phyloP scores from a whole-genome alignment of 345 rosid genomes.

The Dipteronia dyeriana region DNA sequence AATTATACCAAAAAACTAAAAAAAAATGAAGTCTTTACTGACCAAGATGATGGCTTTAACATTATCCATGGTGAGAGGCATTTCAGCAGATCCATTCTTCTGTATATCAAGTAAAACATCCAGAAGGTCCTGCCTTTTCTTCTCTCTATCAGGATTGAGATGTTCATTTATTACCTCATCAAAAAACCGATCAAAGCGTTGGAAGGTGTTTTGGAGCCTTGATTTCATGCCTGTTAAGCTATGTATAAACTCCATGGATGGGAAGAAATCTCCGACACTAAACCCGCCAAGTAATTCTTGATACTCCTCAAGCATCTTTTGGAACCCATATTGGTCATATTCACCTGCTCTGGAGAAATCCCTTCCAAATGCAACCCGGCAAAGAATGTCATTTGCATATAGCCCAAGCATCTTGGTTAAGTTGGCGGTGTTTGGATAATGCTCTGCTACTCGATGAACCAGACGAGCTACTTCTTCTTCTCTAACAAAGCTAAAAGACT shows the following conservation, averaged over 20 bases:
- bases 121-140: slow-evolving; percentile 31
- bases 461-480: slow-evolving; percentile 45
- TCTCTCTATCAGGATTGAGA: slow-evolving; percentile 15
- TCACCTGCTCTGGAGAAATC: slow-evolving; percentile 35
- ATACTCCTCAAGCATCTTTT: slow-evolving; percentile 49
- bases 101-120: slow-evolving; percentile 38
- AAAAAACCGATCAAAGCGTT: slow-evolving; percentile 35
- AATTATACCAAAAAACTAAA: background rate
- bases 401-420: slow-evolving; percentile 31
- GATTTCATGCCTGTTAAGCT: slow-evolving; percentile 38
- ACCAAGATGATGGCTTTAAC: slow-evolving; percentile 54
- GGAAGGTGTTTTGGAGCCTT: slow-evolving; percentile 29
- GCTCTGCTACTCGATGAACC: slow-evolving; percentile 31
- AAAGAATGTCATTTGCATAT: slow-evolving; percentile 38
- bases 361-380: slow-evolving; percentile 40
- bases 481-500: slow-evolving; percentile 32
- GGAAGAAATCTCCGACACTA: slow-evolving; percentile 44
- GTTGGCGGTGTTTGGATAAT: slow-evolving; percentile 26
- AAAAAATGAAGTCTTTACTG: slow-evolving; percentile 12
- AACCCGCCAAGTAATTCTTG: slow-evolving; percentile 41
- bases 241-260: slow-evolving; percentile 42
- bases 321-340: slow-evolving; percentile 41
- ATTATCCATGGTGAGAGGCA: slow-evolving; percentile 37
- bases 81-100: slow-evolving; percentile 26
- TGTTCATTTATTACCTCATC: slow-evolving; percentile 40